phyloP scores from a whole-genome alignment of 78 protist species.

The Ministeria vibrans region DNA sequence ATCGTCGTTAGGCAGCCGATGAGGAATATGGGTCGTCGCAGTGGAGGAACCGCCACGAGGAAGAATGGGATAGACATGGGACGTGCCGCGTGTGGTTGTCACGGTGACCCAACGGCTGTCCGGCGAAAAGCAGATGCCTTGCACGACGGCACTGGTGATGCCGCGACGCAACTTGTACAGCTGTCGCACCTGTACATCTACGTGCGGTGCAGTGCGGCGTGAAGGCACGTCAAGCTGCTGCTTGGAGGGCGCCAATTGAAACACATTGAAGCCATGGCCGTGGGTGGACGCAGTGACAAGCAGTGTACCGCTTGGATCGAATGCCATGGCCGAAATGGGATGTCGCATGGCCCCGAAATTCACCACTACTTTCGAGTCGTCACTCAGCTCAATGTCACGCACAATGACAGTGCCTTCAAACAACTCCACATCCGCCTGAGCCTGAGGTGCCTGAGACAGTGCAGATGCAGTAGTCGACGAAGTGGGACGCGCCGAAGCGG shows the following conservation, averaged over 20 bases:
- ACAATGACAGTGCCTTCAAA: constrained; percentile 1
- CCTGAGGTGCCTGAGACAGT: not conserved
- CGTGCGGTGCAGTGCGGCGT: not conserved
- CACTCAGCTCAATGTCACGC: constrained; percentile 6
- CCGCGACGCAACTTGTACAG: constrained; percentile 29
- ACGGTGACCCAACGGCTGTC: constrained; percentile 39
- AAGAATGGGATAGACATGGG: constrained; percentile 27
- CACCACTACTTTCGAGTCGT: not conserved
- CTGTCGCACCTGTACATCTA: not conserved
- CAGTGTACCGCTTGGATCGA: constrained; percentile 23
- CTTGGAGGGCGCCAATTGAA: not conserved
- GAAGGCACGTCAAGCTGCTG: not conserved
- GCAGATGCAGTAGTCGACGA: not conserved
- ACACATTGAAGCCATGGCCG: constrained; percentile 24
- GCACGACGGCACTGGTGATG: constrained; percentile 9
- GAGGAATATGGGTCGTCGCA: constrained; percentile 11
- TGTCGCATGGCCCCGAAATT: constrained; percentile 6
- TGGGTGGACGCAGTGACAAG: constrained; percentile 4
- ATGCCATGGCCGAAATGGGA: not conserved
- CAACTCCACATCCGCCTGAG: not conserved
- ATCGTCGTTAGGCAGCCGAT: not conserved
- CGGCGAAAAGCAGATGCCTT: not conserved
- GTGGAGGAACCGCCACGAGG: constrained; percentile 14
- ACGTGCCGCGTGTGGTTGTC: constrained; percentile 26
- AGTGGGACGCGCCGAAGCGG: not conserved